A percentile compares a stretch with the other conserved stretches of the same genome.
Evolutionary conservation across 2,329 filamentous ascomycete species (phyloP).

Genomic region (Xylaria sp.): DNA sequence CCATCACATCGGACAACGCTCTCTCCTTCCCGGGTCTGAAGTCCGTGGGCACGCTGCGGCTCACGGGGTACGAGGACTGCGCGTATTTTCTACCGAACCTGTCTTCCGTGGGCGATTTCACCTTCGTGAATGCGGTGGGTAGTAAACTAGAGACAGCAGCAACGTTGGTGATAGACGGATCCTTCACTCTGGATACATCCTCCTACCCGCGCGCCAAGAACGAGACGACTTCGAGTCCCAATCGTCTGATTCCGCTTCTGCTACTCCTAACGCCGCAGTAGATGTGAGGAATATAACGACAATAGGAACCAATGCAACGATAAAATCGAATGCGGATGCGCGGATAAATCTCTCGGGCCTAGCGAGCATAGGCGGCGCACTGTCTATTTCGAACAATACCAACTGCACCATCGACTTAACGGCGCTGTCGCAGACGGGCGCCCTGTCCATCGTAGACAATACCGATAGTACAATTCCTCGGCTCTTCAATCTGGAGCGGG

Average conservation of each 20-base stretch:
- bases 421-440: background rate
- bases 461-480: background rate
- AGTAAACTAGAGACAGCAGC: background rate
- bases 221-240: background rate
- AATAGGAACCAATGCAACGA: constrained; percentile 2
- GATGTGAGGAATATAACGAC: constrained; percentile 1
- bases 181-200: background rate
- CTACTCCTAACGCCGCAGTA: background rate
- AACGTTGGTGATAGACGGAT: background rate
- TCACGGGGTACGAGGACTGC: constrained; percentile 7
- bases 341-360: background rate
- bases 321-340: background rate
- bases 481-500: constrained; percentile 2
- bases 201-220: background rate
- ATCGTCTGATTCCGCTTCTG: background rate
- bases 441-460: constrained; percentile 5
- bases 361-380: background rate
- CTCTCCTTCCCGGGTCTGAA: background rate
- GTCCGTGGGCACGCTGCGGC: background rate
- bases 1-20: background rate
- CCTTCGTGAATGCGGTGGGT: background rate
- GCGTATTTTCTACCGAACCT: background rate
- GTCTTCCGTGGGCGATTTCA: background rate
- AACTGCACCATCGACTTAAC: constrained; percentile 15
- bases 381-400: constrained; percentile 9